These are phyloP conservation scores for Thuja plicata DNA, from an alignment of 83 land plant species.

Conservation along the genomic window DNA sequence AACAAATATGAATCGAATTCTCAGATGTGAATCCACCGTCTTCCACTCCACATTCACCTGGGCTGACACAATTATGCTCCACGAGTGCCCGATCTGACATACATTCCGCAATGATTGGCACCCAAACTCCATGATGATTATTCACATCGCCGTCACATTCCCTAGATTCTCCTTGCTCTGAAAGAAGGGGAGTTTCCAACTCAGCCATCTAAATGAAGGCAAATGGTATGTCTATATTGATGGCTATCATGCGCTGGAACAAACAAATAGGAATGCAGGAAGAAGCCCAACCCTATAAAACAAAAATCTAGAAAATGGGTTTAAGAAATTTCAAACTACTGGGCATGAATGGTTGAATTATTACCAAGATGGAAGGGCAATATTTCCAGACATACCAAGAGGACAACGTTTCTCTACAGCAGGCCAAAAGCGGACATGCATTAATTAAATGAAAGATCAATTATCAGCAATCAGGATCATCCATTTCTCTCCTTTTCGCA, in stretches of 20 bases:
- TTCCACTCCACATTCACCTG: neutral
- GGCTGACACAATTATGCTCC: neutral
- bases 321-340: neutral
- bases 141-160: neutral
- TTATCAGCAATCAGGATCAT: too few species aligned
- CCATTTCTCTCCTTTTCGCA: too few species aligned
- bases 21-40: neutral
- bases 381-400: neutral
- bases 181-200: neutral
- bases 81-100: neutral
- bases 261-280: neutral
- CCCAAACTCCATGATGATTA: neutral
- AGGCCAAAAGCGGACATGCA: neutral
- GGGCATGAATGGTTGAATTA: neutral
- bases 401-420: neutral
- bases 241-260: neutral
- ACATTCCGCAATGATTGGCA: neutral
- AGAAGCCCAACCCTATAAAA: neutral
- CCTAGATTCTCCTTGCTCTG: neutral
- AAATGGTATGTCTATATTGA: conserved; percentile 16
- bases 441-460: too few species aligned
- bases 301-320: too few species aligned
- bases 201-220: neutral
- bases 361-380: neutral
- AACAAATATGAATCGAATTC: neutral